Evolutionary conservation across 176 grass and related monocot species (phyloP).

Genomic region (Avena insularis): DNA sequence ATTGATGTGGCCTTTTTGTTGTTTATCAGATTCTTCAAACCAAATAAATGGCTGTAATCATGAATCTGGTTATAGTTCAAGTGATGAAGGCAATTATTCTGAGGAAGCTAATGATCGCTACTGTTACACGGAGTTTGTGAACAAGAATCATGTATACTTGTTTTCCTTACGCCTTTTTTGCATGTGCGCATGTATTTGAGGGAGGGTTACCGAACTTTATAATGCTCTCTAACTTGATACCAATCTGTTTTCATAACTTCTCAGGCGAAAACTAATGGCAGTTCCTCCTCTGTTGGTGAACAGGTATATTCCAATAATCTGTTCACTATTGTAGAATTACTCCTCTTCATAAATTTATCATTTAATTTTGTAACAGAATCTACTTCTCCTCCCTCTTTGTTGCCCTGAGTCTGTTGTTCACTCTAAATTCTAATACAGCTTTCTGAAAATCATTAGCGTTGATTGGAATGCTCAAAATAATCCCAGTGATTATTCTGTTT

Average conservation of each 20-base stretch:
- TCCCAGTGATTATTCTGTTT: not conserved
- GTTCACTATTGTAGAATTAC: constrained; percentile 21
- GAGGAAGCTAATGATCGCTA: constrained; percentile 51
- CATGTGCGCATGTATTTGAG: not conserved
- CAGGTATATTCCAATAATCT: constrained; percentile 41
- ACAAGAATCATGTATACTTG: constrained; percentile 60
- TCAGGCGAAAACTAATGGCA: constrained; percentile 65
- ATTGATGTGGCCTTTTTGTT: constrained; percentile 47
- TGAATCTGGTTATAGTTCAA: constrained; percentile 57
- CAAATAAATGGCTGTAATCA: constrained; percentile 77
- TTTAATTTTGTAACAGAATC: not conserved
- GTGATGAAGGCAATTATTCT: constrained; percentile 58
- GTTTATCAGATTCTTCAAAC: constrained; percentile 66
- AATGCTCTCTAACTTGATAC: constrained; percentile 31
- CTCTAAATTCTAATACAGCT: not conserved
- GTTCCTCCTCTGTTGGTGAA: constrained; percentile 49
- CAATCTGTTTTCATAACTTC: constrained; percentile 38
- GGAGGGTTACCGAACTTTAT: not conserved
- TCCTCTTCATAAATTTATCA: not conserved
- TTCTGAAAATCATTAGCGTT: not conserved
- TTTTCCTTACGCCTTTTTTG: constrained; percentile 10
- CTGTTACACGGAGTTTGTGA: constrained; percentile 44
- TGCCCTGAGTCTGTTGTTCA: not conserved
- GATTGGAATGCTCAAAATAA: not conserved
- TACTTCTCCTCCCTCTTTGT: not conserved